Percentiles rank a stretch among this genome's conserved stretches.
Conservation (phyloP, 1,139 yeast genomes). For the Geotrichum bryndzae region DNA sequence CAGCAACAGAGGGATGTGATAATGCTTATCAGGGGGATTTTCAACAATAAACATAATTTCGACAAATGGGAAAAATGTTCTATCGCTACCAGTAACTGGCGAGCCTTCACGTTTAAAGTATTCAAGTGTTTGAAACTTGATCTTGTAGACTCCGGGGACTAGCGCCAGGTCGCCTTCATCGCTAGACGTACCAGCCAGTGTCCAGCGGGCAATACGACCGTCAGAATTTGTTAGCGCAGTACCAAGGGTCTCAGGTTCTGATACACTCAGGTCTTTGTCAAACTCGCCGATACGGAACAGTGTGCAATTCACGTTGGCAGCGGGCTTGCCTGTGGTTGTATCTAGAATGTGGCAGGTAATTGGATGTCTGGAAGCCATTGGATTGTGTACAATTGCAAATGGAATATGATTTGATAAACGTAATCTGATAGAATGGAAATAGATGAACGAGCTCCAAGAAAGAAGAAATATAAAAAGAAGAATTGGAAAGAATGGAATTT, state of each 20-base stretch:
- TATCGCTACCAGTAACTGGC: conserved; percentile 27
- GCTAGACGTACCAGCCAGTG: conserved; percentile 31
- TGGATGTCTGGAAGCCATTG: conserved; percentile 37
- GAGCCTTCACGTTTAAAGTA: conserved; percentile 43
- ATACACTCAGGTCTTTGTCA: conserved; percentile 18
- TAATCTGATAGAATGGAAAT: background rate
- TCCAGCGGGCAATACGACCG: conserved; percentile 74
- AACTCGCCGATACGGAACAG: conserved; percentile 19
- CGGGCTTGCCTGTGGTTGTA: conserved; percentile 80
- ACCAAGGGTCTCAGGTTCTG: conserved; percentile 45
- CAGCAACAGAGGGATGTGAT: conserved; percentile 77
- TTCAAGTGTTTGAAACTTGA: conserved; percentile 65
- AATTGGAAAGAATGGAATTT: background rate
- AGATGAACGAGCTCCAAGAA: background rate
- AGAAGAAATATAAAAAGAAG: background rate
- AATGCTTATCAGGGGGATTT: conserved; percentile 67
- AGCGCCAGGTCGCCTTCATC: conserved; percentile 37
- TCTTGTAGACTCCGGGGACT: conserved; percentile 60
- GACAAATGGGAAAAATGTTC: conserved; percentile 76
- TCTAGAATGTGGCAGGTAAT: conserved; percentile 85
- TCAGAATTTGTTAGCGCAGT: conserved; percentile 64
- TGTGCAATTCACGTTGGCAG: conserved; percentile 47
- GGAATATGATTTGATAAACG: too few species aligned
- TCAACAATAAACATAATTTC: conserved; percentile 66
- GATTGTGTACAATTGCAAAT: too few species aligned